Base-by-base conservation (phyloP, 495 filamentous ascomycete genomes). In the Pseudomonodictys pantanalensis region DNA sequence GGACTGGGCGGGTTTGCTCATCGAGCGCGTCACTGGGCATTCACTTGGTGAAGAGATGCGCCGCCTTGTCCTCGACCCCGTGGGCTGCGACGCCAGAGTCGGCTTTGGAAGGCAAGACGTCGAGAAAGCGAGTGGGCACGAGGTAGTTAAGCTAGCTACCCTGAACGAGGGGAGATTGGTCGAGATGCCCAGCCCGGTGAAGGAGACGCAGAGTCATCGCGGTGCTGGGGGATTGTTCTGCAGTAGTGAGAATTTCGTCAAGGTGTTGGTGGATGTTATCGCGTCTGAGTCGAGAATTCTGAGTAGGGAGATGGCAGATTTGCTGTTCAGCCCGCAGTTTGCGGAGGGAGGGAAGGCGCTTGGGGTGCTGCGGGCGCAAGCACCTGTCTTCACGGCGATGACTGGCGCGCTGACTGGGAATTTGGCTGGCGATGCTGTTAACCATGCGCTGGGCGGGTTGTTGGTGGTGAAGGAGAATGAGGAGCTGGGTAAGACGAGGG, bases 371-470 rank as follows among this genome's bases (percentile, higher is more conserved):
- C 45, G 32, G 8, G 45, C 30, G 1, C 4, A 8, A 4, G 42
- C 42, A 15, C 43, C 54, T 9, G 20, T 57, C 8, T 48, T 58
- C 33, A 25, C 17, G 12, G n/a, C 18, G 17, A 58, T 52, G 30
- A 42, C 33, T 3, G 45, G 32, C 30, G 29, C 35, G 5, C 46
- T 51, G 3, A 42, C 22, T 9, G 11, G 18, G 6, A 6, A 3
- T 3, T 8, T 51, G 23, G 12, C 1, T 24, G 10, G 18, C 7
- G 33, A 25, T 3, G 24, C 32, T 8, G 15, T 58, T 7, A 58
- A 58, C 32, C 33, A 58, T 30, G 47, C 20, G n/a, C 56, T 58
- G 1, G 56, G 56, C 7, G 56, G 56, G 3, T 17, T 58, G 17
- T n/a, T 51, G 0, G 12, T 58, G 9, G 52, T 46, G 23, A 8